Conservation (phyloP, 257 asterid genomes). For the Capsicum pubescens region DNA sequence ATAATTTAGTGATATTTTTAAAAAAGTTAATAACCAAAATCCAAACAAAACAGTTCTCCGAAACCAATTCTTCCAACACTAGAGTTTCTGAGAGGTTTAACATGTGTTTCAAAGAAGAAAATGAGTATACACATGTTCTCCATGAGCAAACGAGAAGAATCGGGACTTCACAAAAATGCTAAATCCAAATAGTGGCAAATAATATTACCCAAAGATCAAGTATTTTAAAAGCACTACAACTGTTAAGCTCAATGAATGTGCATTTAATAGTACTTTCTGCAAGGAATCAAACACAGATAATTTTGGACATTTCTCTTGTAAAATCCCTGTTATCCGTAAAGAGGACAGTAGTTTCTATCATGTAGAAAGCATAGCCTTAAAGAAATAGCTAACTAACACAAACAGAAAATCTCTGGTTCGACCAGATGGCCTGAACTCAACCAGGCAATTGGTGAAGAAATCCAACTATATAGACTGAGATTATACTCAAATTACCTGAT, state of each 20-base stretch:
- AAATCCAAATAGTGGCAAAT: slow-evolving; percentile 3
- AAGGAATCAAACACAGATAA: slow-evolving; percentile 1
- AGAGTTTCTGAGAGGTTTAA: background rate
- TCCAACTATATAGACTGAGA: slow-evolving; percentile 24
- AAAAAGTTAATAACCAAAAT: background rate
- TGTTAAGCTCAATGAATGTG: background rate
- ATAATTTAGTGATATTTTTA: background rate
- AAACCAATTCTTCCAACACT: background rate
- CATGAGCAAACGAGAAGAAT: slow-evolving; percentile 17
- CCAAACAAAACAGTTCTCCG: background rate
- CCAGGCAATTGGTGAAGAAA: background rate
- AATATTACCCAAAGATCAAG: background rate
- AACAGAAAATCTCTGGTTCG: slow-evolving; percentile 17
- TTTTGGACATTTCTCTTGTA: slow-evolving; percentile 5
- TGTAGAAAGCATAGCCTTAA: slow-evolving; percentile 8
- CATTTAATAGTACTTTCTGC: slow-evolving; percentile 4
- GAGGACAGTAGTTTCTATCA: slow-evolving; percentile 11
- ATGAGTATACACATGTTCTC: slow-evolving; percentile 9
- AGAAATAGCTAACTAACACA: background rate
- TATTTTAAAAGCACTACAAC: background rate
- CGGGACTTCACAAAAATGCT: slow-evolving; percentile 18
- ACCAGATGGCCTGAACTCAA: slow-evolving; percentile 15
- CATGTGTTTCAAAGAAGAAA: background rate
- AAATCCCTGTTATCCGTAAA: background rate
- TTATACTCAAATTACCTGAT: slow-evolving; percentile 63